Evolutionary conservation across 2,329 filamentous ascomycete genomes (phyloP), one percentile per base, ranked within the genome.

Genomic region (Microthyrium microscopicum): DNA sequence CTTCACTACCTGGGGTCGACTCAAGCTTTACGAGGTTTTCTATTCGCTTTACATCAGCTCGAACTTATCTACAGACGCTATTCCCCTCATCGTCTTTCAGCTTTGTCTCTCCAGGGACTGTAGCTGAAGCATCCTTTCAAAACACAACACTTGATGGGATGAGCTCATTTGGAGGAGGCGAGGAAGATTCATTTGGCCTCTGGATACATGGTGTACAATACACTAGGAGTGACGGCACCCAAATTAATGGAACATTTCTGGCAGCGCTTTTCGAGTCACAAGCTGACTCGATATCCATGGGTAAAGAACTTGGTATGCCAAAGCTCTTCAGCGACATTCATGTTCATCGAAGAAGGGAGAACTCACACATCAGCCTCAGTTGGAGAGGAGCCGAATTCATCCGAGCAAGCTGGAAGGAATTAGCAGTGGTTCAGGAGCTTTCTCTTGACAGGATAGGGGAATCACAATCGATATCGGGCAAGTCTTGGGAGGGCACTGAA

Each of bases 201-300:
- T 75, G 71, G 44, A 62, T 77, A 12, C 72, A 77, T 39, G 71
- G 68, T 0, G 64, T 76, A 2, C 50, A 70, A 39, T 73, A 73
- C 41, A 57, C 50, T 1, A 65, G 62, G 41, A 52, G 57, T 2
- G 46, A 66, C 34, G 67, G 68, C 1, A 51, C 53, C 0, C 50
- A 56, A 0, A 43, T 70, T 1, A 49, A 49, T 9, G 71, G 69
- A 2, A 64, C 64, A 0, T 75, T 66, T 40, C 46, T 75, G 24
- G 62, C 68, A 0, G 52, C 74, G 0, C 49, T 75, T 0, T 69
- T 77, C 40, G 71, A 77, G 45, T 62, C 54, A 32, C 46, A 69
- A 2, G 53, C 69, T 0, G 72, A 77, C 40, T 66, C 71, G 0
- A 73, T 77, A 27, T 46, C 74, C 1, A 66, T 63, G 4, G 70